A percentile compares a stretch with the other conserved stretches of the same genome.
phyloP scores from a whole-genome alignment of 176 grass and related monocot species.

The Lolium rigidum region DNA sequence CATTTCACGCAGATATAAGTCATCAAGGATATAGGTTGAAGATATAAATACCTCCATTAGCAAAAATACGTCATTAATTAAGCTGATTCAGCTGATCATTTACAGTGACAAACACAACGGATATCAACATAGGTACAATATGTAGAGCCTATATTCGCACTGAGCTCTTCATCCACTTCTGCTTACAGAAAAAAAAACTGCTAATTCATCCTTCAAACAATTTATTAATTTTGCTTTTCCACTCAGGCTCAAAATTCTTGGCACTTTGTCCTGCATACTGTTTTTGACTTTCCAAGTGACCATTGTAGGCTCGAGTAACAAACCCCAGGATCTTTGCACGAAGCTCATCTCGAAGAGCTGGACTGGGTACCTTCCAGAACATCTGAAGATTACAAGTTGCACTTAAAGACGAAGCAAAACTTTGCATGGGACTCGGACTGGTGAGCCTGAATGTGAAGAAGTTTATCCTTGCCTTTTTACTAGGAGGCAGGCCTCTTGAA shows the following conservation, averaged over 20 bases:
- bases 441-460: slow-evolving; percentile 7
- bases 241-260: not conserved
- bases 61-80: not conserved
- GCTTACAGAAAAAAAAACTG: not conserved
- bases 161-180: not conserved
- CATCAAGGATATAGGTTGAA: not conserved
- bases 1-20: not conserved
- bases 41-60: slow-evolving; percentile 13
- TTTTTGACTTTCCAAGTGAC: not conserved
- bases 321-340: not conserved
- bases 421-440: not conserved
- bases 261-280: not conserved
- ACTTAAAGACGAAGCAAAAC: not conserved
- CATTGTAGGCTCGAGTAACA: not conserved
- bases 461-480: slow-evolving; percentile 8
- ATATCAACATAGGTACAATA: slow-evolving; percentile 1
- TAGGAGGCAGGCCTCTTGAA: not conserved
- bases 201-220: slow-evolving; percentile 37
- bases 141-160: not conserved
- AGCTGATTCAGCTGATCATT: not conserved
- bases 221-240: not conserved
- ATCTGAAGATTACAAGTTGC: slow-evolving; percentile 35
- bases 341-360: slow-evolving; percentile 31
- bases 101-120: slow-evolving; percentile 9
- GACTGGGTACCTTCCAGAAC: slow-evolving; percentile 27